Evolutionary conservation across 169 alveolate genomes (phyloP), one percentile per base, ranked within the genome.

Genomic region (Toxoplasma gondii): DNA sequence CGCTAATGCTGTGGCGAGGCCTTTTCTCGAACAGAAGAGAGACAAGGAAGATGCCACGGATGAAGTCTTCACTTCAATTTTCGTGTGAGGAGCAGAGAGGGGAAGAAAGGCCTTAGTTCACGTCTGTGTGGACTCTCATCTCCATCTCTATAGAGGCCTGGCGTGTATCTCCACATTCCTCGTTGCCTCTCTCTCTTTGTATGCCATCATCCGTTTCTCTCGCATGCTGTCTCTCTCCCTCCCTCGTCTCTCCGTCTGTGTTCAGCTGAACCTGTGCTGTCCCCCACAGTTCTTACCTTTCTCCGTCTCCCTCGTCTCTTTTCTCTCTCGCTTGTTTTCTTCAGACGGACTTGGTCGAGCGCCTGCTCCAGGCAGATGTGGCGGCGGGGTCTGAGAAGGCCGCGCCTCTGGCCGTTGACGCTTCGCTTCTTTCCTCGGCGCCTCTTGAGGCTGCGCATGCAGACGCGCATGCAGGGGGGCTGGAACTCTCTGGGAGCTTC

Each of bases 311-410:
- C 82, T 9, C 2, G 67, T 43, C 36, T n/a, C n/a, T 36, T 45
- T 9, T 49, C 38, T 45, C 17, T 84, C 34, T 39, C 43, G 29
- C 31, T 41, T 7, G 70, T 29, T 84, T 44, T 16, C 86, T 29
- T n/a, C 84, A 88, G 93, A 88, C 93, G 4, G 93, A 88, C 31
- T 81, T 88, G 39, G 36, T 88, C 9, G 93, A 88, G 41, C 93
- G 93, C 38, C 54, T 88, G 49, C 86, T 78, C 43, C 93, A 67
- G 93, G 49, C 93, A 22, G 93, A 67, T 36, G 53, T 34, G 9
- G 17, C 38, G 7, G 41, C 88, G 54, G 24, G 31, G 54, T 16
- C 91, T 41, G 38, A 38, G 34, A 38, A 31, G 49, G 49, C 39
- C 45, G 78, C 74, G 45, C 36, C 91, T 22, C 41, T 54, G 22